These are phyloP conservation scores for Yamadazyma spencermartinsiae DNA, from an alignment of 1,139 yeast genomes.

Conservation along the genomic window DNA sequence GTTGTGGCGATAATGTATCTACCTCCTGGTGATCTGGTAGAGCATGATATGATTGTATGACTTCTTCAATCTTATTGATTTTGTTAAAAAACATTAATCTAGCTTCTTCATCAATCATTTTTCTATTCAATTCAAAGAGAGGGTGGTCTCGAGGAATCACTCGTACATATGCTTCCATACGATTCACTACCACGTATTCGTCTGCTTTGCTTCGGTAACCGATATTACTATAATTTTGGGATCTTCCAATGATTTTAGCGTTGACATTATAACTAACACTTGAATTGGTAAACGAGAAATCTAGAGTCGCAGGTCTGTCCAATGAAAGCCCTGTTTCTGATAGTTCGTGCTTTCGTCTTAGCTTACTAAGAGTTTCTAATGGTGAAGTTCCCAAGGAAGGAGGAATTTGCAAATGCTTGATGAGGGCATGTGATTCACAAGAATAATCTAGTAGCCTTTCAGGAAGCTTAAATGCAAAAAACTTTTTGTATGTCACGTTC, in stretches of 20 bases:
- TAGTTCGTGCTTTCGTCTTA: constrained; percentile 11
- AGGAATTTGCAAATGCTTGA: constrained; percentile 37
- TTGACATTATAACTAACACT: constrained; percentile 37
- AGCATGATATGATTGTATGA: constrained; percentile 26
- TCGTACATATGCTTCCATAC: constrained; percentile 30
- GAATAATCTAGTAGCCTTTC: constrained; percentile 37
- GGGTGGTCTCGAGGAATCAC: constrained; percentile 26
- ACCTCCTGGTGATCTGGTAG: constrained; percentile 9
- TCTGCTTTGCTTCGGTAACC: constrained; percentile 22
- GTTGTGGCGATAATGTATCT: not conserved
- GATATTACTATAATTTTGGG: constrained; percentile 27
- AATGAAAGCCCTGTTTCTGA: constrained; percentile 3
- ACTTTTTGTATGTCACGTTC: constrained; percentile 37
- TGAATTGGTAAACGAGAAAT: constrained; percentile 33
- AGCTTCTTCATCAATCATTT: constrained; percentile 37
- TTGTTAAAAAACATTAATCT: constrained; percentile 27
- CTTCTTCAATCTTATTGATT: constrained; percentile 27
- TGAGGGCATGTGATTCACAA: constrained; percentile 34
- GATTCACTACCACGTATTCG: constrained; percentile 40
- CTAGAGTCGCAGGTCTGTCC: constrained; percentile 18
- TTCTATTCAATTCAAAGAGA: constrained; percentile 28
- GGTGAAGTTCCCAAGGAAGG: constrained; percentile 36
- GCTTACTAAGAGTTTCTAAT: constrained; percentile 27
- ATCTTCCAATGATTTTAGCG: constrained; percentile 39
- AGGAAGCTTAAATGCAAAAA: constrained; percentile 41